Evolutionary conservation across 1,284 basidiomycete genomes (phyloP), one percentile per base, ranked within the genome.

Genomic region (Rhodotorula glutinis): DNA sequence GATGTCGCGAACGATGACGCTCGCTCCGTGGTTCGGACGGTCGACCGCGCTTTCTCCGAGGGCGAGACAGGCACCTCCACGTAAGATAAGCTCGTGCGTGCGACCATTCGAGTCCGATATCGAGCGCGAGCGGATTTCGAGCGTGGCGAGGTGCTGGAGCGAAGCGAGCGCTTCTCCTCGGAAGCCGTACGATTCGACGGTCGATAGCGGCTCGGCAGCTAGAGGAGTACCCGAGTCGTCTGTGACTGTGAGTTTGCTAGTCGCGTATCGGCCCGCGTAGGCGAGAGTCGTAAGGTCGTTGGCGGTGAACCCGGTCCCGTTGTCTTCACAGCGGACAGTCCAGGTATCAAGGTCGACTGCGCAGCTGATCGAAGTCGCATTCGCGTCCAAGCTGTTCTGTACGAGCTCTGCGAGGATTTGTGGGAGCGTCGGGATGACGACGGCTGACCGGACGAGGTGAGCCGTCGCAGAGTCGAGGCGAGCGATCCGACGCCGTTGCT

Each of bases 281-380:
- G 84, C 85, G 21, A 93, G 79, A 70, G 30, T 76, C 79, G 71
- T n/a, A n/a, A 94, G 78, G 1, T 84, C 85, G 16, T 84, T 82
- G 73, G 82, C 83, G 41, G 79, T 79, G 57, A 96, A 88, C 2
- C 92, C 92, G 53, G 72, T 71, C 0, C 92, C 92, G 76, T 95
- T 84, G 79, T 96, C 92, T 72, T 84, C 83, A 10, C 94, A 88
- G 83, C 89, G 88, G 72, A 90, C 87, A 17, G 82, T 79, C 90
- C 90, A 90, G 63, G 87, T 83, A 56, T 84, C 82, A 33, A 79
- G 72, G 62, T 79, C 75, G 38, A 82, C 58, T 53, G 76, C 75
- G 38, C 79, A 72, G 33, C 78, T 75, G 38, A 83, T 75, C 8
- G 72, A 65, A 7, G 60, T 74, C 3, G 81, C 76, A 11, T 70